These are phyloP conservation scores for Cercospora janseana DNA, from an alignment of 2,329 filamentous ascomycete genomes.

Conservation along the genomic window DNA sequence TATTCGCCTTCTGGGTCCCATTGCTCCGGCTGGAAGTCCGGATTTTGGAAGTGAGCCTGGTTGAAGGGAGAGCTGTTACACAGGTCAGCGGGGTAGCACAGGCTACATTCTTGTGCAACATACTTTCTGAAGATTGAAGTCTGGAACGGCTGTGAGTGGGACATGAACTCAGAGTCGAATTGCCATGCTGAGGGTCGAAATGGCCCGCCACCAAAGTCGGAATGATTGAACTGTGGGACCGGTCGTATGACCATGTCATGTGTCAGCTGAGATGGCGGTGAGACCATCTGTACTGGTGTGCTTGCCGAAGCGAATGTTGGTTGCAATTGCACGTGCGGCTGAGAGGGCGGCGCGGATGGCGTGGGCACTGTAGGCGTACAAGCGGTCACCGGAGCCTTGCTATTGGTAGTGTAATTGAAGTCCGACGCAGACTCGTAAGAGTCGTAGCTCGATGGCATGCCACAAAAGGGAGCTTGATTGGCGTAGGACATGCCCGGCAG, in stretches of 20 bases:
- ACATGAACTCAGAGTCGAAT: conserved; percentile 44
- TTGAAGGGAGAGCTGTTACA: conserved; percentile 50
- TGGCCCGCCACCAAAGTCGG: conserved; percentile 38
- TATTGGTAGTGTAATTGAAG: conserved; percentile 30
- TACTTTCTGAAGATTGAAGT: conserved; percentile 50
- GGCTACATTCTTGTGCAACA: conserved; percentile 12
- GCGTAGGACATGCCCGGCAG: conserved; percentile 49
- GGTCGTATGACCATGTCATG: conserved; percentile 35
- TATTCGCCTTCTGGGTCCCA: conserved; percentile 52
- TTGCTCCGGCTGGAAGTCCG: conserved; percentile 54
- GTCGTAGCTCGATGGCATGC: conserved; percentile 26
- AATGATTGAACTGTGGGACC: conserved; percentile 27
- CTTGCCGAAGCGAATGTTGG: conserved; percentile 29
- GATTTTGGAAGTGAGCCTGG: conserved; percentile 52
- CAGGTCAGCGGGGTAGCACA: conserved; percentile 22
- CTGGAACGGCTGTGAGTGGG: conserved; percentile 45
- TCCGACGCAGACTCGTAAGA: conserved; percentile 27
- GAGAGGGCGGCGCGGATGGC: conserved; percentile 29
- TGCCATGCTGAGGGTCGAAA: conserved; percentile 50
- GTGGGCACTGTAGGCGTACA: conserved; percentile 29
- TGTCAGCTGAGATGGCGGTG: conserved; percentile 33
- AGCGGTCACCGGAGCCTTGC: conserved; percentile 29
- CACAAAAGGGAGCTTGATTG: conserved; percentile 20
- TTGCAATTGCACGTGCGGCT: conserved; percentile 33
- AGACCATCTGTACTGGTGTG: conserved; percentile 31